Evolutionary conservation across 805 yeast species (phyloP), one percentile per base, ranked within the genome.

Genomic region (Zygosaccharomyces kombuchaensis): DNA sequence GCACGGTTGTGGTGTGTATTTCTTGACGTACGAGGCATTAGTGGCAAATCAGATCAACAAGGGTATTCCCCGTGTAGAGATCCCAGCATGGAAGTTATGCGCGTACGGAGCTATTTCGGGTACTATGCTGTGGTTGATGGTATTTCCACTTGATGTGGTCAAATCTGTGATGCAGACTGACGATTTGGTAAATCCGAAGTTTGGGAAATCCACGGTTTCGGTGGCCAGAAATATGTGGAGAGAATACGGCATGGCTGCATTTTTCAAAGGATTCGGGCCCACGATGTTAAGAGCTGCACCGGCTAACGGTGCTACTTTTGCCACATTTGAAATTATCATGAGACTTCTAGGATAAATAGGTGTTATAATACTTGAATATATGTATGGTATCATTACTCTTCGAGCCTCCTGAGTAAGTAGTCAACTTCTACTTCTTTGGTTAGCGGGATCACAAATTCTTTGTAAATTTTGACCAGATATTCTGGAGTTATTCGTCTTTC

Each of bases 251-350:
- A 47, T 80, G 21, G 73, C 73, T 51, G 96, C 96, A 0, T 85
- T 93, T 60, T 86, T 87, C 69, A 83, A 83, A 68, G 99, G 99
- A 1, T 90, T 95, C 62, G 67, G 80, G 14, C 97, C 99, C 31
- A 90, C 98, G 0, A 79, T 93, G 52, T 71, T 93, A 53, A 84
- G 99, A 69, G 98, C 99, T 40, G 96, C 96, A 2, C 99, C 99
- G 0, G 99, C 95, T 3, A 95, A 93, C 63, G 99, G 96, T 34
- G 96, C 95, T 25, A 95, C 99, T 0, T 93, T 93, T 69, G 84
- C 88, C 36, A 89, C 95, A 2, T 93, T 93, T 64, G 99, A 93
- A 67, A 68, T 84, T 41, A 86, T 96, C 4, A 84, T 90, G 85
- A 80, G 96, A 68, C 31, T 59, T 10, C 62, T 81, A 68, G 79